A percentile compares a stretch with the other conserved stretches of the same genome.
These are phyloP conservation scores for Quercus alba DNA, from an alignment of 306 rosid species.

Conservation along the genomic window DNA sequence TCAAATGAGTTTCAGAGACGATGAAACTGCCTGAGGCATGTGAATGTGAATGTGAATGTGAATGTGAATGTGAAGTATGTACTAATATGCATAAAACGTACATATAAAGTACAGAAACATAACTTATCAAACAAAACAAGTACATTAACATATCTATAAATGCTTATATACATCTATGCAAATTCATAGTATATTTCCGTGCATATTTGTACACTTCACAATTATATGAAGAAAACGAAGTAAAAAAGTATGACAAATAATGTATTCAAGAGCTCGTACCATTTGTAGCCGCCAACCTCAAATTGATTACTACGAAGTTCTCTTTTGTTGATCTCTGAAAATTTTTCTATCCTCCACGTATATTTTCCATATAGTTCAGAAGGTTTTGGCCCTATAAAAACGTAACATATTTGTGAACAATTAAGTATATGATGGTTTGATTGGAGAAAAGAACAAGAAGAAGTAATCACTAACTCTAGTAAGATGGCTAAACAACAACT, in stretches of 20 bases:
- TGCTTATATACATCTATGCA: background rate
- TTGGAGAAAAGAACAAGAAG: background rate
- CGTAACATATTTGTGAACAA: slow-evolving; percentile 17
- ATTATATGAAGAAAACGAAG: background rate
- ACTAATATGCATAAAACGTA: background rate
- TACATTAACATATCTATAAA: background rate
- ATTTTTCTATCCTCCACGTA: slow-evolving; percentile 98
- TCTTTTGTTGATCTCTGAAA: slow-evolving; percentile 93
- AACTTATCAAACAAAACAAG: background rate
- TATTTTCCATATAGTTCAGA: slow-evolving; percentile 80
- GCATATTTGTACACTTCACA: background rate
- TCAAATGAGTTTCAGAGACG: background rate
- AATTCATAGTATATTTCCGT: background rate
- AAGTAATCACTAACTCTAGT: background rate
- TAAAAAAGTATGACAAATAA: slow-evolving; percentile 6
- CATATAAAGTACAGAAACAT: background rate
- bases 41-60: background rate
- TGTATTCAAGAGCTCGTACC: slow-evolving; percentile 50
- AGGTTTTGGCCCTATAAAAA: slow-evolving; percentile 76
- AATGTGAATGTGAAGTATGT: background rate
- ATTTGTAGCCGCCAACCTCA: slow-evolving; percentile 97
- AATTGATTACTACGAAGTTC: slow-evolving; percentile 95
- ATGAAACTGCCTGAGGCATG: background rate
- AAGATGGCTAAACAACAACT: background rate
- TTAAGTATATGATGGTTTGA: background rate